phyloP scores from a whole-genome alignment of 805 yeast genomes.

The Barnettozyma populi region DNA sequence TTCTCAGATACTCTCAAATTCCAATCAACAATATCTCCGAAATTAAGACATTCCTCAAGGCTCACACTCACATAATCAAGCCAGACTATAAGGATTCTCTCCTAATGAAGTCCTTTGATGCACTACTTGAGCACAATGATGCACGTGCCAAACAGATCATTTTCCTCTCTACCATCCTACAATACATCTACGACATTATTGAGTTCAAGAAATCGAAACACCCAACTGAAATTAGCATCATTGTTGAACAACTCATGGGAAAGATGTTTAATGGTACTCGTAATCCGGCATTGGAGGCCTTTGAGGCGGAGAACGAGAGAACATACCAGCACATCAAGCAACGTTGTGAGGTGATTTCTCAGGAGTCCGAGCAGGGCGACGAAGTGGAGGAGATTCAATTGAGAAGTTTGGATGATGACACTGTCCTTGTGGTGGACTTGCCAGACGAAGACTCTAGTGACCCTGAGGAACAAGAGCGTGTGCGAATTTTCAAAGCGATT shows the following conservation, averaged over 20 bases:
- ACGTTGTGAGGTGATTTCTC: constrained; percentile 64
- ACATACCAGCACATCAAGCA: constrained; percentile 70
- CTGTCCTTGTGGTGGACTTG: constrained; percentile 63
- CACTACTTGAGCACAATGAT: constrained; percentile 59
- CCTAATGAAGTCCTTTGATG: constrained; percentile 88
- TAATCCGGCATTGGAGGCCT: constrained; percentile 65
- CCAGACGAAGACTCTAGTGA: constrained; percentile 53
- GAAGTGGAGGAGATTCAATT: constrained; percentile 78
- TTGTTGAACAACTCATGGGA: constrained; percentile 62
- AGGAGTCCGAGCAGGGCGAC: constrained; percentile 39
- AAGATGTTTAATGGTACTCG: constrained; percentile 40
- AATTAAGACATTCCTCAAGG: constrained; percentile 46
- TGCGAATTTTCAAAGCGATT: constrained; percentile 51
- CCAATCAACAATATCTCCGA: constrained; percentile 40
- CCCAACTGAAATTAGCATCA: constrained; percentile 31
- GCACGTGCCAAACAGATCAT: constrained; percentile 57
- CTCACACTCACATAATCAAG: constrained; percentile 61
- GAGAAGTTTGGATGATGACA: constrained; percentile 79
- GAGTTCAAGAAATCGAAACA: constrained; percentile 31
- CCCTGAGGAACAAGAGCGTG: constrained; percentile 36
- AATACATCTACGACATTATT: constrained; percentile 50
- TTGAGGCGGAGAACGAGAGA: constrained; percentile 63
- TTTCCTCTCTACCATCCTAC: constrained; percentile 73
- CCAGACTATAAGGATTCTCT: constrained; percentile 89
- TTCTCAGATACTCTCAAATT: constrained; percentile 49